Evolutionary conservation across 306 rosid species (phyloP).

Genomic region (Elaeagnus macrophylla): DNA sequence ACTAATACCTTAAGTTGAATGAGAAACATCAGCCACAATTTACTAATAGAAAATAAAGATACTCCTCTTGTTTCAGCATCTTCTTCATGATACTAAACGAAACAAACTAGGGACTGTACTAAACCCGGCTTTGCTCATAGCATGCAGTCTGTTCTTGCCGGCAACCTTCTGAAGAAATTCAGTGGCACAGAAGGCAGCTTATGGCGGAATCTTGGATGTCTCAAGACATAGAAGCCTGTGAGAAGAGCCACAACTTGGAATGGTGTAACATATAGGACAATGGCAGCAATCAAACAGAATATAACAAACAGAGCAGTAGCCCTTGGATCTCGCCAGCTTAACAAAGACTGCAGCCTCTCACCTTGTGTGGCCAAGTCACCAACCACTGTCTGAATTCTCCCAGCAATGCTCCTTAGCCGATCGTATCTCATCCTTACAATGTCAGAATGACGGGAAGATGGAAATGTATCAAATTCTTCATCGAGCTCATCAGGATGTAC

Average conservation of each 20-base stretch:
- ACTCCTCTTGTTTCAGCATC: too few relatives aligned
- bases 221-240: conserved; percentile 68
- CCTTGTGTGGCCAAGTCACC: conserved; percentile 98
- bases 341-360: conserved; percentile 87
- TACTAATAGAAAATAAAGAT: too few relatives aligned
- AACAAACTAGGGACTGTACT: too few relatives aligned
- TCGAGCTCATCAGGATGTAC: conserved; percentile 89
- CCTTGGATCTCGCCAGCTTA: conserved; percentile 98
- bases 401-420: conserved; percentile 84
- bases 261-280: conserved; percentile 82
- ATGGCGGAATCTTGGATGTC: conserved; percentile 95
- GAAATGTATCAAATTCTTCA: conserved; percentile 92
- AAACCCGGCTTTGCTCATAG: conserved; percentile 30
- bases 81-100: too few relatives aligned
- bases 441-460: conserved; percentile 66
- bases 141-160: conserved; percentile 98
- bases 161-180: conserved; percentile 92
- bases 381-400: conserved; percentile 89
- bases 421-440: conserved; percentile 88
- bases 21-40: too few relatives aligned
- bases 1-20: too few relatives aligned
- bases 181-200: conserved; percentile 95
- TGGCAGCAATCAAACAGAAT: conserved; percentile 85
- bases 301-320: conserved; percentile 86
- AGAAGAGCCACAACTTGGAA: conserved; percentile 93